These are phyloP conservation scores for Botrytis squamosa DNA, from an alignment of 2,329 filamentous ascomycete species.

Conservation along the genomic window DNA sequence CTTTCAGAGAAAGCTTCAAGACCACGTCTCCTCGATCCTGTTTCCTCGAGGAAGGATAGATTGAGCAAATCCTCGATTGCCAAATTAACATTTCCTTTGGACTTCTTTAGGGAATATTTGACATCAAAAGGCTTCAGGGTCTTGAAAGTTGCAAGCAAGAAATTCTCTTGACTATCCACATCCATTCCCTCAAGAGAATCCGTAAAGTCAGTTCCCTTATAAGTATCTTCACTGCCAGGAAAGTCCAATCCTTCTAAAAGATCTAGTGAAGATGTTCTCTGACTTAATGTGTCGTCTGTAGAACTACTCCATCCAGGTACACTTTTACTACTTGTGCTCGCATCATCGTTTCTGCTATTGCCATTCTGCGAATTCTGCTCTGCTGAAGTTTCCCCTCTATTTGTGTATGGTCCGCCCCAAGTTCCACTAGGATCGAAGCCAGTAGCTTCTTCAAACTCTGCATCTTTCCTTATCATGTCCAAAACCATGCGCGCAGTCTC, in stretches of 20 bases:
- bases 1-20: constrained; percentile 74
- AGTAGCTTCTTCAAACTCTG: constrained; percentile 65
- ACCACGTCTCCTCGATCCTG: constrained; percentile 63
- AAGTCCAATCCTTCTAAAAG: constrained; percentile 31
- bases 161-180: constrained; percentile 59
- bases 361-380: constrained; percentile 24
- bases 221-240: constrained; percentile 42
- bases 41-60: constrained; percentile 72
- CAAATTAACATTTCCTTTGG: constrained; percentile 62
- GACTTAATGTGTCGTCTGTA: constrained; percentile 36
- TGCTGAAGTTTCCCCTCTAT: constrained; percentile 1
- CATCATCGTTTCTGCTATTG: constrained; percentile 20
- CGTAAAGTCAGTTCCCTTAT: constrained; percentile 44
- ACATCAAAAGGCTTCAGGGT: constrained; percentile 66
- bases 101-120: constrained; percentile 64
- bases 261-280: constrained; percentile 31
- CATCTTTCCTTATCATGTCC: constrained; percentile 63
- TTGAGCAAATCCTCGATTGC: constrained; percentile 81
- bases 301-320: constrained; percentile 31
- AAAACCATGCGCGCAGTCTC: constrained; percentile 58
- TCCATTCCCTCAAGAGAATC: constrained; percentile 45
- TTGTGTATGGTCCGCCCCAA: constrained; percentile 44
- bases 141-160: constrained; percentile 71
- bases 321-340: constrained; percentile 32
- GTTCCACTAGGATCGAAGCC: constrained; percentile 78